Evolutionary conservation across 768 basidiomycete genomes (phyloP).

Genomic region (Tricholoma flavovirens): DNA sequence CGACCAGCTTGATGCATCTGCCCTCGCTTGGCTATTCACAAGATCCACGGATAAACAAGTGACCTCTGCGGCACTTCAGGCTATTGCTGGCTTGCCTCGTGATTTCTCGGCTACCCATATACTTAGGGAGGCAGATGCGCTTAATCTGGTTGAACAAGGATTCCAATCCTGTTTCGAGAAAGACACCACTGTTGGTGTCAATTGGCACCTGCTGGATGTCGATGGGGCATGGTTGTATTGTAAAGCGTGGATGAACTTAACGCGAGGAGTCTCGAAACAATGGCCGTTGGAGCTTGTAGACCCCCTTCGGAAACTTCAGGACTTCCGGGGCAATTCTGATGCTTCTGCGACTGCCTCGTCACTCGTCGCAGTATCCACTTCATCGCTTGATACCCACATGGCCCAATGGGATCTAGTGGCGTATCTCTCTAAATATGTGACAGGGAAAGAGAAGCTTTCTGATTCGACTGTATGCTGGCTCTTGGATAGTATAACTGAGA

Average conservation of each 20-base stretch:
- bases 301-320: constrained; percentile 29
- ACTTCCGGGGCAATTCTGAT: constrained; percentile 23
- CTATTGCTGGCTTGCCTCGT: constrained; percentile 33
- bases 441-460: constrained; percentile 26
- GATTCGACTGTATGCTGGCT: constrained; percentile 30
- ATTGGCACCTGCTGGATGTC: constrained; percentile 32
- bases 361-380: constrained; percentile 27
- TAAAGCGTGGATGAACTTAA: constrained; percentile 36
- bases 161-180: constrained; percentile 34
- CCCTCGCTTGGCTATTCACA: constrained; percentile 33
- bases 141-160: constrained; percentile 27
- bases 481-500: constrained; percentile 34
- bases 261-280: constrained; percentile 27
- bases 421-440: constrained; percentile 26
- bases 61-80: constrained; percentile 26
- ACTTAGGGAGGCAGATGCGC: constrained; percentile 31
- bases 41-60: constrained; percentile 28
- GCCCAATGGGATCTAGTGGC: constrained; percentile 31
- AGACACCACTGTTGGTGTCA: constrained; percentile 29
- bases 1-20: constrained; percentile 31
- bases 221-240: constrained; percentile 32
- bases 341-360: constrained; percentile 28
- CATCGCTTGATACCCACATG: constrained; percentile 28
- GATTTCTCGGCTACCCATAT: constrained; percentile 32
- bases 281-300: constrained; percentile 32